phyloP scores from a whole-genome alignment of 2,329 filamentous ascomycete species.

The Tolypocladium sp. region DNA sequence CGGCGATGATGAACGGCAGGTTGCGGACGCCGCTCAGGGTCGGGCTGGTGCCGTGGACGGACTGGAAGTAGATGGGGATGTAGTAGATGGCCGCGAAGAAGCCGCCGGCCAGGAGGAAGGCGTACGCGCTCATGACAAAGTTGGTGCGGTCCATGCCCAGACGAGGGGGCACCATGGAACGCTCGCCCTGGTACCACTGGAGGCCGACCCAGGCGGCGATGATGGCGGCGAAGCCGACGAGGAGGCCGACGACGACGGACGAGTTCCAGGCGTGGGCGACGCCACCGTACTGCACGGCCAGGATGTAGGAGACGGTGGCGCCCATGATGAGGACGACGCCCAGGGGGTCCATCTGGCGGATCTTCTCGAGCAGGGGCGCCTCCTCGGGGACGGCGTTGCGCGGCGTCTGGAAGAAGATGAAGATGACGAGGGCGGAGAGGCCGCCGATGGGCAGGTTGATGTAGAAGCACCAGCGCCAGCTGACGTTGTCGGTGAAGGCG shows the following conservation, averaged over 20 bases:
- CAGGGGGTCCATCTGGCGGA: conserved; percentile 37
- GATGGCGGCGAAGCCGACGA: conserved; percentile 29
- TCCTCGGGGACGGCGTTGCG: conserved; percentile 24
- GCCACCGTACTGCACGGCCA: conserved; percentile 40
- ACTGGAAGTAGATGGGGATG: conserved; percentile 37
- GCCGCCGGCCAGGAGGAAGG: conserved; percentile 31
- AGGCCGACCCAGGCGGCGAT: conserved; percentile 22
- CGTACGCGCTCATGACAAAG: conserved; percentile 24
- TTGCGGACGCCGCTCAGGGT: conserved; percentile 33
- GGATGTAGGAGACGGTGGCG: conserved; percentile 30
- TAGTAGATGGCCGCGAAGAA: conserved; percentile 38
- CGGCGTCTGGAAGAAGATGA: conserved; percentile 33
- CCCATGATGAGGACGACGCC: conserved; percentile 36
- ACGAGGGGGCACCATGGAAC: conserved; percentile 31
- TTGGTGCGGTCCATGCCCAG: conserved; percentile 29
- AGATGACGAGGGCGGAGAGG: conserved; percentile 23
- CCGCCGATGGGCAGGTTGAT: conserved; percentile 28
- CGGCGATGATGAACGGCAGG: conserved; percentile 27
- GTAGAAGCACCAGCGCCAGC: conserved; percentile 31
- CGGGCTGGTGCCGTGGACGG: conserved; percentile 29
- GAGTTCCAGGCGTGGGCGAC: conserved; percentile 31
- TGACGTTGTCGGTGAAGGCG: conserved; percentile 25
- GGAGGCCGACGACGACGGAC: conserved; percentile 29
- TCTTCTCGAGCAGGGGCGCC: conserved; percentile 30
- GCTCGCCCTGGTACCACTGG: conserved; percentile 34